Evolutionary conservation across 2,329 filamentous ascomycete genomes (phyloP), one percentile per base, ranked within the genome.

Genomic region (Macrophomina tecta): DNA sequence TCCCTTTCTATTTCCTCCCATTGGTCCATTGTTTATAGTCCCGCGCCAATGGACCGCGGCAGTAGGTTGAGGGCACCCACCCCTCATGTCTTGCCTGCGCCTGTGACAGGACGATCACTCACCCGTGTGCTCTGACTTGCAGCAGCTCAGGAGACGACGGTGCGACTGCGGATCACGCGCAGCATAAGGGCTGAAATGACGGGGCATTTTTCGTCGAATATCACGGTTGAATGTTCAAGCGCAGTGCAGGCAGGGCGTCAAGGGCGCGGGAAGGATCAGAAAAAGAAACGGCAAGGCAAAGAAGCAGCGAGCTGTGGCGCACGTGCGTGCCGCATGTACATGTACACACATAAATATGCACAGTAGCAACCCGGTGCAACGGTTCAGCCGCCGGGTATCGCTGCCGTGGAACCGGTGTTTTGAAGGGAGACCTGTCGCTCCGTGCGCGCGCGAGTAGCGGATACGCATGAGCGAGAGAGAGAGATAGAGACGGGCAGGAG

Each of bases 311-410:
- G 23, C 23, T 23, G 23, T 3, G 23, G 23, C 23, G 23, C 23
- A 23, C 23, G 23, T 23, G 23, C 23, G 23, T 23, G 23, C 23
- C 23, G 23, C 23, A 23, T 23, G 23, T n/a, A 18, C n/a, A 16
- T 6, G 11, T 16, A 6, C 16, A 18, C 9, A 32, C 5, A 16
- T 40, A 60, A 23, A 23, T 23, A 23, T 23, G 23, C 23, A 23
- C 23, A 23, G 23, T 3, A 23, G 23, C 23, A 23, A 23, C 3
- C 58, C 58, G 49, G 45, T 45, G 14, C 32, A 62, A 49, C 58
- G 58, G 58, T 38, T 28, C 58, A 5, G 45, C 58, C 58, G 58
- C 42, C 23, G 45, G 46, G 23, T 49, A 23, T 23, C 5, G 42
- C 42, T 45, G 42, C 42, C 42, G 42, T 45, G 42, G 42, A n/a